Evolutionary conservation across 805 yeast species (phyloP), one percentile per base, ranked within the genome.

Genomic region (Metahyphopichia silvanorum): DNA sequence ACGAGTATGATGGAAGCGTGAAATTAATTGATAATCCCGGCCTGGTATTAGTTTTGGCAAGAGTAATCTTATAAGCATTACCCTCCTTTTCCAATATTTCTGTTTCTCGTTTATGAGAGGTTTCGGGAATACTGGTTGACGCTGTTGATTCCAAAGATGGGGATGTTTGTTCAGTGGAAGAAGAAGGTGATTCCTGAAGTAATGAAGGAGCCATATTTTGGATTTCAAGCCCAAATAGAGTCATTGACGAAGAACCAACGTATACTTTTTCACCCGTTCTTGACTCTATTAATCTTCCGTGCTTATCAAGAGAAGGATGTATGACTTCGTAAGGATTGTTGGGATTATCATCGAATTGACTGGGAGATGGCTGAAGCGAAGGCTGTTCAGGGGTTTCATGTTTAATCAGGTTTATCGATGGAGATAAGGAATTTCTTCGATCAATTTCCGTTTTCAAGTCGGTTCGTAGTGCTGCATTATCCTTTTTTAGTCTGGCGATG

Each of bases 181-280:
- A 44, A 37, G 16, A 28, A 18, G 33, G 43, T 27, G 26, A 56
- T 6, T 15, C 18, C 3, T 13, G 22, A n/a, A 14, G 21, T 24
- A 44, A 40, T 4, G 57, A 38, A 1, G 78, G 71, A 9, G 79
- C 71, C 71, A 79, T 63, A 37, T 78, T 77, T 49, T 82, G 86
- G 34, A 84, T 81, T 42, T 84, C 91, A 35, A 84, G 61, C 5
- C 89, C 89, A 53, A 84, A 84, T 12, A 83, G 55, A 0, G 93
- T 83, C 89, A 84, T 83, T 1, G 91, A 82, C 0, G 89, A 82
- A 1, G 88, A 79, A 0, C 94, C 94, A 22, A 82, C 85, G 48
- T 82, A 84, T 23, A 82, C 73, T 36, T 77, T 71, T 45, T 82
- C 86, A 4, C 91, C 91, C 1, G 87, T 80, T 40, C 86, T 66